Percentiles rank a stretch among this genome's conserved stretches.
Conservation (phyloP, 1,139 yeast genomes). For the Magnusiomyces paraingens region DNA sequence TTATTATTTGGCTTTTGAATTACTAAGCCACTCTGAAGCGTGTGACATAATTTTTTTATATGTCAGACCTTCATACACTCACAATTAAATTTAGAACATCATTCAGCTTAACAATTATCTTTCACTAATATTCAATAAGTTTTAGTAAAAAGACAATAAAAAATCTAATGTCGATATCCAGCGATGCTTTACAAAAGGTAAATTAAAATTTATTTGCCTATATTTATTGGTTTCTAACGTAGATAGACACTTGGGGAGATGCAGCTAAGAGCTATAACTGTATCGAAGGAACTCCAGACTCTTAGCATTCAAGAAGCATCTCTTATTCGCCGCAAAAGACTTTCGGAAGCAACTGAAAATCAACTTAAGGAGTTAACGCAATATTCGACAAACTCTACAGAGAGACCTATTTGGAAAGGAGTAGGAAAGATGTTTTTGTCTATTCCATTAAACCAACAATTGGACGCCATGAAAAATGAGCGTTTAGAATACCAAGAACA, state of each 20-base stretch:
- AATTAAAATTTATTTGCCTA: constrained; percentile 7
- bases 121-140: too few species aligned
- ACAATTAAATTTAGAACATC: too few species aligned
- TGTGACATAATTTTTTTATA: too few species aligned
- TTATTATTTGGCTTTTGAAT: too few species aligned
- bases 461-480: constrained; percentile 45
- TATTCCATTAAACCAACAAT: constrained; percentile 42
- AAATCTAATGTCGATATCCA: constrained; percentile 39
- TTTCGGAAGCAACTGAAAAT: constrained; percentile 50
- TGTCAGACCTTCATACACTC: too few species aligned
- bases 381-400: constrained; percentile 31
- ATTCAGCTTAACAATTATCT: too few species aligned
- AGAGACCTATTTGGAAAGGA: constrained; percentile 68
- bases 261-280: constrained; percentile 50
- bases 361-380: constrained; percentile 44
- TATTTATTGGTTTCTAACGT: constrained; percentile 16
- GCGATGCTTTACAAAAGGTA: constrained; percentile 45
- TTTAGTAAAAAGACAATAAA: too few species aligned
- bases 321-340: constrained; percentile 50
- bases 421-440: constrained; percentile 58
- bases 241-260: constrained; percentile 44
- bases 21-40: too few species aligned
- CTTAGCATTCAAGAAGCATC: constrained; percentile 55
- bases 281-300: constrained; percentile 48
- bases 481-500: constrained; percentile 51